Evolutionary conservation across 73 alveolate genomes (phyloP).

Genomic region (Tetrahymena malaccensis): DNA sequence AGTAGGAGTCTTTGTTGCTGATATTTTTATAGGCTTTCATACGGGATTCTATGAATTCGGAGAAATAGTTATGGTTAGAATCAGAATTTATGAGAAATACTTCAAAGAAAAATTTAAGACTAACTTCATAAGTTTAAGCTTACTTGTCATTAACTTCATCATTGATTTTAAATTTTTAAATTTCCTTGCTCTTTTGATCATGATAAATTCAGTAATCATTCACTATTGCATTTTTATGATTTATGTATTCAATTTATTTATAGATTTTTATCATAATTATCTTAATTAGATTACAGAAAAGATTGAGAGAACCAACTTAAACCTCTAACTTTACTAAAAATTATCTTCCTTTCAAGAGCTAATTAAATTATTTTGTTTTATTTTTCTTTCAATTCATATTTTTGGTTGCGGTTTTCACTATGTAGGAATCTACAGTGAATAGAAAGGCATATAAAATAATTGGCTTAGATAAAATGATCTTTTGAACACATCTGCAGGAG

Average conservation of each 20-base stretch:
- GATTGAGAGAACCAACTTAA: background rate
- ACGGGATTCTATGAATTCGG: background rate
- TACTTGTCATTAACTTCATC: background rate
- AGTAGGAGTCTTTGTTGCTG: background rate
- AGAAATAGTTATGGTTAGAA: background rate
- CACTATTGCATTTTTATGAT: background rate
- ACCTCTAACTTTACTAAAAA: background rate
- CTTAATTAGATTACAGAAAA: background rate
- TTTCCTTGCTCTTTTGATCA: background rate
- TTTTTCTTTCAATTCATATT: background rate
- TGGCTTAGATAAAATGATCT: background rate
- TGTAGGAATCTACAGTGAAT: background rate
- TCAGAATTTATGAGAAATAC: background rate
- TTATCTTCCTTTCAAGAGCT: background rate
- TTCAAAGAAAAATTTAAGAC: background rate
- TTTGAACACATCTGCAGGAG: background rate
- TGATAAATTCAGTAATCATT: background rate
- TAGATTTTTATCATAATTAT: background rate
- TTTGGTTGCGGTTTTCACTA: background rate
- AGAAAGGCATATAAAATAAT: background rate
- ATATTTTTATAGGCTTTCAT: background rate
- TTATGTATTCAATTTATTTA: background rate
- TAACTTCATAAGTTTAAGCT: background rate
- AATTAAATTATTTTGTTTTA: background rate
- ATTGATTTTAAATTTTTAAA: background rate